These are phyloP conservation scores for Colletotrichum coccodes DNA, from an alignment of 2,329 filamentous ascomycete genomes.

Conservation along the genomic window DNA sequence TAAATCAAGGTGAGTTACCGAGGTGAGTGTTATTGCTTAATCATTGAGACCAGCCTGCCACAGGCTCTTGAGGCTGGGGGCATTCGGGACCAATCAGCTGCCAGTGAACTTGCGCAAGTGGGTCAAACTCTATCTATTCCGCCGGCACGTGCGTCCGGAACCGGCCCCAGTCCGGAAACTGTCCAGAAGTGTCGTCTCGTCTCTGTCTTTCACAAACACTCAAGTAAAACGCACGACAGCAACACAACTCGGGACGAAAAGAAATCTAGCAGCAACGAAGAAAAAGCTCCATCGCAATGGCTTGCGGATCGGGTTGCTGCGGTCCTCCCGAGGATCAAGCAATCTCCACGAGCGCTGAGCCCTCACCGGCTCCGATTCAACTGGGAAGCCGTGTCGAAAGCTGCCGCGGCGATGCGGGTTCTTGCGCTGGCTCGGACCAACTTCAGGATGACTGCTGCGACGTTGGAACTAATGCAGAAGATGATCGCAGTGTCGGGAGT, in stretches of 20 bases:
- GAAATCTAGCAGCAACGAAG: no score
- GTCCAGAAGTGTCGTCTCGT: neutral
- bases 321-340: neutral
- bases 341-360: neutral
- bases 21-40: no score
- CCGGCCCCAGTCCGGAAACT: neutral
- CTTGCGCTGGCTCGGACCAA: neutral
- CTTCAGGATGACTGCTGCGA: neutral
- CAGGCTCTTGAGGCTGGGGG: no score
- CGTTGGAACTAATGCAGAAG: neutral
- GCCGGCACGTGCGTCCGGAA: neutral
- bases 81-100: neutral
- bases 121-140: neutral
- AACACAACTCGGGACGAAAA: neutral
- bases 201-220: neutral
- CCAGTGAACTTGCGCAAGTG: neutral
- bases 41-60: no score
- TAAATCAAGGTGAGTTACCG: no score
- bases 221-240: neutral
- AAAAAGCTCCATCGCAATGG: neutral
- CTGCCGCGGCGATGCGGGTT: neutral
- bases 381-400: neutral
- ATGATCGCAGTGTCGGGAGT: no score
- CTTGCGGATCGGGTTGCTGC: slow-evolving; percentile 24
- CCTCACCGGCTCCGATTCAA: neutral